These are phyloP conservation scores for Suillus fuscotomentosus DNA, from an alignment of 768 basidiomycete genomes.

Conservation along the genomic window DNA sequence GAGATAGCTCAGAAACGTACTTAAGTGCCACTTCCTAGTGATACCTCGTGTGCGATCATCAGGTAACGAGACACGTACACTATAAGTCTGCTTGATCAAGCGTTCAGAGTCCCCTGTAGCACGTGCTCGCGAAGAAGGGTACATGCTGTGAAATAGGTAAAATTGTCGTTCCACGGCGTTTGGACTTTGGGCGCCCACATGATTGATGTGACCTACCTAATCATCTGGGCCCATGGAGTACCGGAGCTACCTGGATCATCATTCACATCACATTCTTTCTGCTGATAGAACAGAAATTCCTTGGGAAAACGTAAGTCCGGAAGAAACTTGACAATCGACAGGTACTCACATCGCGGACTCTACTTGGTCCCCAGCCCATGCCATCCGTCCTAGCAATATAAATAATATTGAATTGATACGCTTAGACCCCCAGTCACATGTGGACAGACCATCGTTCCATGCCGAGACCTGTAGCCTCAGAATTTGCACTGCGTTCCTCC, in stretches of 20 bases:
- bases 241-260: constrained; percentile 45
- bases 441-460: constrained; percentile 75
- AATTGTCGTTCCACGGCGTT: constrained; percentile 11
- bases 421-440: neutral
- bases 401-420: constrained; percentile 6
- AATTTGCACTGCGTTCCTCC: constrained; percentile 84
- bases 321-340: neutral
- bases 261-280: constrained; percentile 42
- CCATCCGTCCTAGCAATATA: constrained; percentile 48
- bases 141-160: constrained; percentile 27
- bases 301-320: constrained; percentile 16
- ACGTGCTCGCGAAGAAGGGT: constrained; percentile 40
- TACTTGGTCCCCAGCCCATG: constrained; percentile 84
- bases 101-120: constrained; percentile 38
- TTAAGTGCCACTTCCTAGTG: constrained; percentile 52
- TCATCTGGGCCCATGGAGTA: constrained; percentile 75
- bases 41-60: constrained; percentile 41
- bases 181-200: constrained; percentile 21
- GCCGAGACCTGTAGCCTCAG: constrained; percentile 78
- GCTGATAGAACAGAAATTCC: constrained; percentile 59
- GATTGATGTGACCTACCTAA: constrained; percentile 51
- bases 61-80: constrained; percentile 46
- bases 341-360: constrained; percentile 49
- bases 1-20: constrained; percentile 39
- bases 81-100: constrained; percentile 56